A percentile compares a stretch with the other conserved stretches of the same genome.
phyloP scores from a whole-genome alignment of 108 stramenopile species.

The Nannochloropsis gaditana region DNA sequence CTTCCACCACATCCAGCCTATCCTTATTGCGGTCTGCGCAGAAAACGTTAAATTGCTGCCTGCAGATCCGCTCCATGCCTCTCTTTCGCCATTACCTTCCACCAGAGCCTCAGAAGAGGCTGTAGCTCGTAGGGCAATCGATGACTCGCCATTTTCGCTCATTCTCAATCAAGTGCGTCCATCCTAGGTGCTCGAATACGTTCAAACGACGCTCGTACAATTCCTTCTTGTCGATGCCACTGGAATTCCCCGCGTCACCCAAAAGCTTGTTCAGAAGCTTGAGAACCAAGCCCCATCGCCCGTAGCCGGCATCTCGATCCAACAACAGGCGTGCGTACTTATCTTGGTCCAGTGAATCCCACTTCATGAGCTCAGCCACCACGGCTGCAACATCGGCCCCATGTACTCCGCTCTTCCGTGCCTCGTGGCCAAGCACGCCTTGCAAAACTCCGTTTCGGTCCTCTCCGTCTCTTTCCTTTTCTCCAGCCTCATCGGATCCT shows the following conservation, averaged over 20 bases:
- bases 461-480: slow-evolving; percentile 23
- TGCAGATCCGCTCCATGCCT: too few species aligned
- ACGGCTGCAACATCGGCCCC: background rate
- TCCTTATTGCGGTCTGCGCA: too few species aligned
- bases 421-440: background rate
- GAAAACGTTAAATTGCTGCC: too few species aligned
- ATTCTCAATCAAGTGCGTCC: slow-evolving; percentile 31
- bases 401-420: background rate
- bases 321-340: slow-evolving; percentile 33
- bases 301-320: slow-evolving; percentile 21
- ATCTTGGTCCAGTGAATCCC: slow-evolving; percentile 32
- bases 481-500: background rate
- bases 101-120: slow-evolving; percentile 24
- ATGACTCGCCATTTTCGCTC: slow-evolving; percentile 37
- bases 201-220: background rate
- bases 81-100: background rate
- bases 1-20: too few species aligned
- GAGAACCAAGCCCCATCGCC: slow-evolving; percentile 34
- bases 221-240: slow-evolving; percentile 14
- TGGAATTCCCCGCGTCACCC: background rate
- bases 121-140: slow-evolving; percentile 24
- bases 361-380: slow-evolving; percentile 22
- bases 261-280: slow-evolving; percentile 38
- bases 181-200: slow-evolving; percentile 30
- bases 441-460: background rate